Conservation (phyloP, 2,329 filamentous ascomycete genomes). For the Colletotrichum plurivorum region DNA sequence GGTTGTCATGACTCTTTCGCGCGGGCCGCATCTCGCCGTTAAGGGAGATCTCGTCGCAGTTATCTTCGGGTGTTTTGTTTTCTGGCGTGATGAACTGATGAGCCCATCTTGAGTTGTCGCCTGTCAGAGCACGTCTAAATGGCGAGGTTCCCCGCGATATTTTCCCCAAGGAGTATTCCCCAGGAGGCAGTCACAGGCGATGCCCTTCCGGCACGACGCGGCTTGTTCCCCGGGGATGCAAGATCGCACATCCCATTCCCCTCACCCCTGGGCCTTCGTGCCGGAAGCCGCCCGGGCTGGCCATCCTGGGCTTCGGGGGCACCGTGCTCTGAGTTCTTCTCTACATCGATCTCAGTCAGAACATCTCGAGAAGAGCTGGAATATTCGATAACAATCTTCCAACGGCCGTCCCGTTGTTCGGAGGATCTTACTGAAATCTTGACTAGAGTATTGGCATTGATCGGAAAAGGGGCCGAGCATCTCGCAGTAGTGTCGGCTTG, state of each 20-base stretch:
- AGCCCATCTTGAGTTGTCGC: conserved; percentile 2
- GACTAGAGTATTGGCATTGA: too few species aligned
- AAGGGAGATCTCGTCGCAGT: neutral
- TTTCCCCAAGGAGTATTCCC: neutral
- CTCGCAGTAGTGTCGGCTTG: neutral
- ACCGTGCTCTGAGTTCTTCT: conserved; percentile 13
- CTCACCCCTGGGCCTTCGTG: too few species aligned
- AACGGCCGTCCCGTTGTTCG: too few species aligned
- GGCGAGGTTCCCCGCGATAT: neutral
- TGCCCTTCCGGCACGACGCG: too few species aligned
- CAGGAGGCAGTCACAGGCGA: too few species aligned
- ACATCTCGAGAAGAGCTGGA: neutral
- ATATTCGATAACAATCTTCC: too few species aligned
- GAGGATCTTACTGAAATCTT: too few species aligned
- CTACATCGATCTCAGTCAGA: neutral
- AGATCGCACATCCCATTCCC: neutral
- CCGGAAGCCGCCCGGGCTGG: neutral
- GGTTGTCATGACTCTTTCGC: neutral
- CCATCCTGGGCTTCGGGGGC: neutral
- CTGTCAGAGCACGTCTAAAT: neutral
- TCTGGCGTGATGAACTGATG: neutral
- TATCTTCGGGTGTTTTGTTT: neutral
- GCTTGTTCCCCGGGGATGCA: neutral
- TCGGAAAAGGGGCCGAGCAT: neutral
- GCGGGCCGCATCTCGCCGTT: neutral